These are phyloP conservation scores for Lanmaoa pseudosensibilis DNA, from an alignment of 768 basidiomycete genomes.

Conservation along the genomic window DNA sequence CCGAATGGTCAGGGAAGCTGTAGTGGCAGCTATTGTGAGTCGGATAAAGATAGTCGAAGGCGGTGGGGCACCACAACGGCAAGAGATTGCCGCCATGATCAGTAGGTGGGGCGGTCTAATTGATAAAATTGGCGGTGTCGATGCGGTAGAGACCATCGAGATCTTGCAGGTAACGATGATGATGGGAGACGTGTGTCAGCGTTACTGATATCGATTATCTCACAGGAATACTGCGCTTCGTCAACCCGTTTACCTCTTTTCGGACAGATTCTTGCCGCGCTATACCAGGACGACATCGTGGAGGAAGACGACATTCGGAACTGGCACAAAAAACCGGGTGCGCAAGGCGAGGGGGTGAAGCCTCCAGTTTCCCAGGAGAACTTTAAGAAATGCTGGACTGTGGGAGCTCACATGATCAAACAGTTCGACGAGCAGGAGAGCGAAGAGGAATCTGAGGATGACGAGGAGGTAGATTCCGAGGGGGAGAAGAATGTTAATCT, in stretches of 20 bases:
- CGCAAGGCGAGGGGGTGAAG: conserved; percentile 51
- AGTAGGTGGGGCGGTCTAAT: conserved; percentile 83
- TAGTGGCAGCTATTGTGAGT: conserved; percentile 81
- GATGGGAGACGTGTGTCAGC: neutral
- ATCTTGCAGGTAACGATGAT: conserved; percentile 69
- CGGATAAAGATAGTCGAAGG: conserved; percentile 63
- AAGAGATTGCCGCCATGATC: conserved; percentile 62
- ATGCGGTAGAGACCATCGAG: conserved; percentile 76
- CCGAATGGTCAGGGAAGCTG: conserved; percentile 80
- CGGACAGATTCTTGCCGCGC: conserved; percentile 77
- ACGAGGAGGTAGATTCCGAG: conserved; percentile 20
- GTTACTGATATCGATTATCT: conserved; percentile 1
- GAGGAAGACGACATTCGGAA: conserved; percentile 87
- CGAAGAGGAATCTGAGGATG: conserved; percentile 41
- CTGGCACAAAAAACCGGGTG: conserved; percentile 69
- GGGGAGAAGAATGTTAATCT: conserved; percentile 12
- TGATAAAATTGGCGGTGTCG: conserved; percentile 76
- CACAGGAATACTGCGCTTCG: conserved; percentile 62
- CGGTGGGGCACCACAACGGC: conserved; percentile 57
- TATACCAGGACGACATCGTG: conserved; percentile 91
- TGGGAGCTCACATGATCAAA: conserved; percentile 74
- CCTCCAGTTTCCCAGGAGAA: conserved; percentile 48
- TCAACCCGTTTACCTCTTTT: conserved; percentile 71
- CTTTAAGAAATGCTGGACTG: conserved; percentile 64
- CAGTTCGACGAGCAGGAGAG: conserved; percentile 81